These are phyloP conservation scores for Metarhizium humberi DNA, from an alignment of 2,329 filamentous ascomycete genomes.

Conservation along the genomic window DNA sequence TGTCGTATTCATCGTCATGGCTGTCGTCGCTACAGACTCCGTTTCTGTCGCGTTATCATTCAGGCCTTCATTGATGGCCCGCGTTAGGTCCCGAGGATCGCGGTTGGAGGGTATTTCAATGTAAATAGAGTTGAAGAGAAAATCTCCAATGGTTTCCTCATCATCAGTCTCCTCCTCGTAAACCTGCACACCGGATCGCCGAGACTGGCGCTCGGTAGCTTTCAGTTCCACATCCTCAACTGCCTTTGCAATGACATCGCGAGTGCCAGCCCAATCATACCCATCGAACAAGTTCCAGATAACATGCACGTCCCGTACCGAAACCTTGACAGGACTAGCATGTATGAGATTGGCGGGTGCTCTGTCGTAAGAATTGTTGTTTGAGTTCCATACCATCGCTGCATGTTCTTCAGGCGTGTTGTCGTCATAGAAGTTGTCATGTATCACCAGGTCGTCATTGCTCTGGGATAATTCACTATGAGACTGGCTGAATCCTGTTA, in stretches of 20 bases:
- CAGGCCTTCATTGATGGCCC: constrained; percentile 79
- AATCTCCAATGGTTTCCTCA: constrained; percentile 83
- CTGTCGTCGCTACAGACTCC: constrained; percentile 75
- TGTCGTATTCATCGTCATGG: constrained; percentile 49
- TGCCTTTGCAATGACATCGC: constrained; percentile 76
- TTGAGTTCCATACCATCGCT: constrained; percentile 73
- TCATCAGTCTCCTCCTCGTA: constrained; percentile 68
- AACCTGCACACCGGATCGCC: constrained; percentile 44
- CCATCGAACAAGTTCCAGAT: constrained; percentile 99
- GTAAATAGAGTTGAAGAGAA: constrained; percentile 97
- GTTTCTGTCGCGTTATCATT: constrained; percentile 84
- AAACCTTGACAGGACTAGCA: constrained; percentile 64
- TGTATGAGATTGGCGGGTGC: constrained; percentile 51
- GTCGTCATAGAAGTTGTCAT: constrained; percentile 68
- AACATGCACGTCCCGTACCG: constrained; percentile 77
- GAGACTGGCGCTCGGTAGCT: constrained; percentile 63
- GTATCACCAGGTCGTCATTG: constrained; percentile 57
- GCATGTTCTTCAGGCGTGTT: constrained; percentile 49
- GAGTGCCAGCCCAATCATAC: constrained; percentile 88
- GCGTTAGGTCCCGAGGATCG: constrained; percentile 72
- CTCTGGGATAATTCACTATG: constrained; percentile 35
- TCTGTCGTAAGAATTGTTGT: constrained; percentile 63
- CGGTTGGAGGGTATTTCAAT: constrained; percentile 83
- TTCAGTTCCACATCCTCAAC: constrained; percentile 80
- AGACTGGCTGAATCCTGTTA: constrained; percentile 21